Percentiles rank a stretch among this genome's conserved stretches.
These are phyloP conservation scores for Tulasnella sp. DNA, from an alignment of 768 basidiomycete genomes.

Conservation along the genomic window DNA sequence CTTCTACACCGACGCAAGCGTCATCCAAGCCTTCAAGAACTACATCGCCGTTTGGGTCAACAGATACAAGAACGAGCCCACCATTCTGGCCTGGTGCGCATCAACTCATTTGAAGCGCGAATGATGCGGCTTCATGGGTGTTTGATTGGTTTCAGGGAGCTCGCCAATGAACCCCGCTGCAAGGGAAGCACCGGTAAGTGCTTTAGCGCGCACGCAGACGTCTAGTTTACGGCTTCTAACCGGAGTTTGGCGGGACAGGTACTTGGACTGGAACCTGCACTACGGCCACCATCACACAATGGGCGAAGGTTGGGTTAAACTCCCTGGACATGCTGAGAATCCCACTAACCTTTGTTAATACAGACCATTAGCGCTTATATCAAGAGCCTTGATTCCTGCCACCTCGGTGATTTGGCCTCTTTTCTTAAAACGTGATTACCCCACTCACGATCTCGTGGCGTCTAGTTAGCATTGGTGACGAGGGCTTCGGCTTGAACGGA, in stretches of 20 bases:
- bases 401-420: conserved; percentile 39
- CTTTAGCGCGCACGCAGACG: neutral
- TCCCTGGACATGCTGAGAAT: neutral
- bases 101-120: neutral
- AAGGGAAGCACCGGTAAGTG: conserved; percentile 33
- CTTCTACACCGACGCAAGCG: conserved; percentile 55
- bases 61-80: conserved; percentile 54
- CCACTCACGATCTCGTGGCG: neutral
- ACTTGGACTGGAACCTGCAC: conserved; percentile 47
- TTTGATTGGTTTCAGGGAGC: conserved; percentile 51
- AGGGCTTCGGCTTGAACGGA: conserved; percentile 54
- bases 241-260: conserved; percentile 13
- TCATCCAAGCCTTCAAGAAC: conserved; percentile 51
- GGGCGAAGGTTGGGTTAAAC: conserved; percentile 37
- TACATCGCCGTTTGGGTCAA: conserved; percentile 49
- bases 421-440: neutral
- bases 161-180: conserved; percentile 41
- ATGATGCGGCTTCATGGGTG: neutral
- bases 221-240: neutral
- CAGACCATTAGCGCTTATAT: conserved; percentile 55
- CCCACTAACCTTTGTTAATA: neutral
- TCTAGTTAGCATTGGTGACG: conserved; percentile 54
- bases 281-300: conserved; percentile 50
- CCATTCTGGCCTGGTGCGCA: conserved; percentile 25
- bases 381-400: conserved; percentile 61